These are phyloP conservation scores for Podosphaera xanthii DNA, from an alignment of 2,329 filamentous ascomycete species.

Conservation along the genomic window DNA sequence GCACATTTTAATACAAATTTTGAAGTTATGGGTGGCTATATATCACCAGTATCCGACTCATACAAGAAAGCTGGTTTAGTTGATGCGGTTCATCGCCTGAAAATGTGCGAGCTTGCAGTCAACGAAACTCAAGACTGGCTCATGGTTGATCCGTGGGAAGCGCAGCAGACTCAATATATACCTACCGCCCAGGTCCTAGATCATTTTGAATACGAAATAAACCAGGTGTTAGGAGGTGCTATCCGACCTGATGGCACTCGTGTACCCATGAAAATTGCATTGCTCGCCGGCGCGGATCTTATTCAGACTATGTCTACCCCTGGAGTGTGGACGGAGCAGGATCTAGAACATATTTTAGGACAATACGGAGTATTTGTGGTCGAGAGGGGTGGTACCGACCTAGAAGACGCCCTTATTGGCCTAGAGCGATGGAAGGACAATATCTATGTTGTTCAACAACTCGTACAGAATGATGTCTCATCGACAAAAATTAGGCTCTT, in stretches of 20 bases:
- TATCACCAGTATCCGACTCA: conserved; percentile 38
- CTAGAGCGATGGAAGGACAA: conserved; percentile 68
- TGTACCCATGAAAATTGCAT: conserved; percentile 44
- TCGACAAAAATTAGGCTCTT: conserved; percentile 67
- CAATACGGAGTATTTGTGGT: conserved; percentile 67
- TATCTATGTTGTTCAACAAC: conserved; percentile 30
- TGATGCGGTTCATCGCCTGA: conserved; percentile 46
- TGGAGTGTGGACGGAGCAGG: conserved; percentile 61
- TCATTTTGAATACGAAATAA: conserved; percentile 81
- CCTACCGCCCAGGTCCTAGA: conserved; percentile 77
- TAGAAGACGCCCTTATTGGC: conserved; percentile 66
- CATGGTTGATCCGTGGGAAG: conserved; percentile 78
- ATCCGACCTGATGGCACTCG: conserved; percentile 41
- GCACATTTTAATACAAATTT: conserved; percentile 53
- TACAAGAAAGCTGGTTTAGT: conserved; percentile 66
- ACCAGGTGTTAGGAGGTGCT: conserved; percentile 52
- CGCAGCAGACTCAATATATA: conserved; percentile 62
- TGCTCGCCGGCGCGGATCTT: conserved; percentile 59
- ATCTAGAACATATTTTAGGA: conserved; percentile 72
- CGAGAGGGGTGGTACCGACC: conserved; percentile 73
- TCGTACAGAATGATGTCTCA: conserved; percentile 70
- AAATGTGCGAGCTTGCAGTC: conserved; percentile 72
- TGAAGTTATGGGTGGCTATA: conserved; percentile 69
- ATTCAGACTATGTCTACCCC: conserved; percentile 50
- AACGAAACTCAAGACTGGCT: conserved; percentile 43